These are phyloP conservation scores for Nicotiana rustica DNA, from an alignment of 305 asterid genomes.

Conservation along the genomic window DNA sequence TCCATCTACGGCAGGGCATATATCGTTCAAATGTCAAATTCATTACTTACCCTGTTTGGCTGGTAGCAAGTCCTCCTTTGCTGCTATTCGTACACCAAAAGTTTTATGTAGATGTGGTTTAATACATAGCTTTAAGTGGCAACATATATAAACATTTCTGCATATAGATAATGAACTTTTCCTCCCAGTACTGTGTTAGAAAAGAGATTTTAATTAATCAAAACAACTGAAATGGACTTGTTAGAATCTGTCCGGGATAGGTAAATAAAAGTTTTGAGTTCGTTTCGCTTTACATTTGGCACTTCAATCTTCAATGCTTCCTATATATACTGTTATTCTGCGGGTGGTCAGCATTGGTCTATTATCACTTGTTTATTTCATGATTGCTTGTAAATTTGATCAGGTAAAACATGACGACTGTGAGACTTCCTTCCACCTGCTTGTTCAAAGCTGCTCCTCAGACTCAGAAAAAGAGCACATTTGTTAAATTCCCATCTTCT, in stretches of 20 bases:
- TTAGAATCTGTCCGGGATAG: neutral
- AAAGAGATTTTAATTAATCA: neutral
- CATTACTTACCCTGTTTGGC: neutral
- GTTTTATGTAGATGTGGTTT: neutral
- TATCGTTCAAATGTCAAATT: neutral
- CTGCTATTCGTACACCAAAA: neutral
- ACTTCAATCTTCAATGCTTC: neutral
- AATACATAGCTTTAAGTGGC: neutral
- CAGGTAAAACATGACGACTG: constrained; percentile 78
- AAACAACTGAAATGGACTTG: neutral
- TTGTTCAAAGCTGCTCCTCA: constrained; percentile 53
- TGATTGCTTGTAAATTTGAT: constrained; percentile 18
- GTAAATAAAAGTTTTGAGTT: neutral
- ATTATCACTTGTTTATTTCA: neutral
- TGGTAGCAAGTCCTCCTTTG: neutral
- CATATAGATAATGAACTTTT: neutral
- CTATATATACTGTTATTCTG: neutral
- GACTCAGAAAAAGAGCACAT: constrained; percentile 47
- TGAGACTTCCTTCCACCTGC: constrained; percentile 59
- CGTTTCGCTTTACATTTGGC: neutral
- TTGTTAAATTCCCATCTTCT: constrained; percentile 59
- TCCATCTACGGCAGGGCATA: neutral
- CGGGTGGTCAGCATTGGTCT: neutral
- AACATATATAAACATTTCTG: neutral
- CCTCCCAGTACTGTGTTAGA: neutral